Percentiles rank a stretch among this genome's conserved stretches.
Conservation (phyloP, 768 basidiomycete species). For the Boletus coccyginus region DNA sequence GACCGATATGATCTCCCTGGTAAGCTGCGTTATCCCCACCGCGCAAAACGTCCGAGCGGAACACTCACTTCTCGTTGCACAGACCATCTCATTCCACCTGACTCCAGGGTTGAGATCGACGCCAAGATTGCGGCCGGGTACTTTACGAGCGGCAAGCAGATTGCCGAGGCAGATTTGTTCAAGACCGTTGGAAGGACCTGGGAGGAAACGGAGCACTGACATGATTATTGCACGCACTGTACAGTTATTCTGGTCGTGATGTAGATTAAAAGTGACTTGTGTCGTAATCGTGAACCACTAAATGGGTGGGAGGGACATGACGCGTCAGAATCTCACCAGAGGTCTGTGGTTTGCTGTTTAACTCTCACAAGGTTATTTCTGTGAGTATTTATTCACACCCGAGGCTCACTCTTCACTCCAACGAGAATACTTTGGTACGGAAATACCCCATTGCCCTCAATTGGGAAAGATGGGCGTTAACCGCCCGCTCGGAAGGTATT, state of each 20-base stretch:
- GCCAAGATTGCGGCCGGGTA: constrained; percentile 96
- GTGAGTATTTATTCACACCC: constrained; percentile 5
- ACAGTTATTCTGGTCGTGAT: not conserved
- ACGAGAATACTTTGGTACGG: not conserved
- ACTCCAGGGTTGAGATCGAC: constrained; percentile 91
- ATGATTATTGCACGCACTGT: not conserved
- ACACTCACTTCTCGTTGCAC: not conserved
- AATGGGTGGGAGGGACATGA: constrained; percentile 10
- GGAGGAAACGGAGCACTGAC: constrained; percentile 85
- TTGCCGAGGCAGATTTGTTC: constrained; percentile 74
- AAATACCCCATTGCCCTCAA: constrained; percentile 5
- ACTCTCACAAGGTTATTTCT: constrained; percentile 1
- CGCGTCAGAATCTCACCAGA: constrained; percentile 21
- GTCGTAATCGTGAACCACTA: no score
- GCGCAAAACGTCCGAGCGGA: not conserved
- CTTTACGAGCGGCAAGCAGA: constrained; percentile 75
- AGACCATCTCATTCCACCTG: constrained; percentile 87
- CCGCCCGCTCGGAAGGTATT: constrained; percentile 13
- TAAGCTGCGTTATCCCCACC: constrained; percentile 27
- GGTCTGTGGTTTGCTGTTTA: constrained; percentile 9
- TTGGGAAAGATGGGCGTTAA: constrained; percentile 21
- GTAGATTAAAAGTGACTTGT: not conserved
- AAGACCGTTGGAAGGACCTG: constrained; percentile 88
- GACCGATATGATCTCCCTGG: constrained; percentile 87
- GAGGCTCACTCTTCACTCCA: not conserved